phyloP scores from a whole-genome alignment of 345 rosid species.

The Abelmoschus esculentus region DNA sequence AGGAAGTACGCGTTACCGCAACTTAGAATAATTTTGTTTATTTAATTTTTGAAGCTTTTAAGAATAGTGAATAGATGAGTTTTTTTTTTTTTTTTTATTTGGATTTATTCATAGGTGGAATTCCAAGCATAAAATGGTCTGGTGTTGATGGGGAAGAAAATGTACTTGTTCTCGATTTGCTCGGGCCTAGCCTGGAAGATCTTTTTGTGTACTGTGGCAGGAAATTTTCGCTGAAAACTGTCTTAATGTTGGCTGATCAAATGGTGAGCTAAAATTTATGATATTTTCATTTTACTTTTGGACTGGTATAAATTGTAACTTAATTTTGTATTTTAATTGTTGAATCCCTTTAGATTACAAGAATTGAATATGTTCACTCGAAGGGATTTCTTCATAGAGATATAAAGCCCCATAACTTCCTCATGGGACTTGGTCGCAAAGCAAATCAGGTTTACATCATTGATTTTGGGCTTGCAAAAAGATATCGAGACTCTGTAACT shows the following conservation, averaged over 20 bases:
- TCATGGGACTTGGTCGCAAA: conserved; percentile 75
- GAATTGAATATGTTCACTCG: conserved; percentile 57
- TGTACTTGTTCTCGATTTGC: conserved; percentile 70
- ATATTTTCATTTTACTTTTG: not conserved
- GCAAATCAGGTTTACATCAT: conserved; percentile 70
- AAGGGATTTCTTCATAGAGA: conserved; percentile 71
- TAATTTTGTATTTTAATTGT: not conserved
- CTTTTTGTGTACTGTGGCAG: conserved; percentile 83
- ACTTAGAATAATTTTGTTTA: not conserved
- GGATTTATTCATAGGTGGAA: conserved; percentile 46
- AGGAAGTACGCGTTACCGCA: conserved; percentile 48
- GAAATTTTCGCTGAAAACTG: conserved; percentile 82
- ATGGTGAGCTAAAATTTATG: conserved; percentile 40
- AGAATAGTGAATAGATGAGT: not conserved
- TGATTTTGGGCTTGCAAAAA: conserved; percentile 76
- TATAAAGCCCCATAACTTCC: conserved; percentile 69
- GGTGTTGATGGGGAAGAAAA: conserved; percentile 82
- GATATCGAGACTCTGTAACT: conserved; percentile 54
- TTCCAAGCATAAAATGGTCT: conserved; percentile 75
- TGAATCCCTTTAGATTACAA: conserved; percentile 34
- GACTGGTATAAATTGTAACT: not conserved
- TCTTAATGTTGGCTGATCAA: conserved; percentile 84
- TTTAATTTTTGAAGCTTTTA: not conserved
- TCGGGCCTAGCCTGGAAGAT: conserved; percentile 98
- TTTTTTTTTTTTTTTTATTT: not conserved